These are phyloP conservation scores for Aphanomyces astaci DNA, from an alignment of 352 stramenopile species.

Conservation along the genomic window DNA sequence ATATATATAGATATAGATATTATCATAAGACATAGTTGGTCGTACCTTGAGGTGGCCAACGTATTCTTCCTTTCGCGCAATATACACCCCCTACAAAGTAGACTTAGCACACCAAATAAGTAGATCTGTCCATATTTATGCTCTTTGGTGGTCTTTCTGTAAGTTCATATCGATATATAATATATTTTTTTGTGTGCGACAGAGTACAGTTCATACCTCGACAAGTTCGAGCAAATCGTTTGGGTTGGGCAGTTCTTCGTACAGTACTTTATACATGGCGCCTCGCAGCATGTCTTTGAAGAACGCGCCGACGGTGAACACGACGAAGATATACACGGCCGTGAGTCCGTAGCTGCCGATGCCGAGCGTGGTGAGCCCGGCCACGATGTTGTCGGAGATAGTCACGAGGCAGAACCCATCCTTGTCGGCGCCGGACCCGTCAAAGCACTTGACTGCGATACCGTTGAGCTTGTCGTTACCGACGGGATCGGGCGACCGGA, in stretches of 20 bases:
- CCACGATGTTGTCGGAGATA: constrained; percentile 80
- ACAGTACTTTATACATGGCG: constrained; percentile 69
- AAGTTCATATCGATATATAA: too few species aligned
- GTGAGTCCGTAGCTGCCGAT: constrained; percentile 83
- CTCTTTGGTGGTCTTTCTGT: too few species aligned
- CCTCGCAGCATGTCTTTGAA: constrained; percentile 82
- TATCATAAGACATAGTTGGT: too few species aligned
- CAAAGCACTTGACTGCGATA: not conserved
- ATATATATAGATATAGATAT: too few species aligned
- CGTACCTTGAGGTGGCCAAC: constrained; percentile 68
- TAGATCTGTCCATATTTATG: too few species aligned
- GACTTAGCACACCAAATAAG: too few species aligned
- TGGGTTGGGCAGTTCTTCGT: constrained; percentile 70
- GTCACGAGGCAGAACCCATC: constrained; percentile 50
- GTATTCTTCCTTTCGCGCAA: constrained; percentile 72
- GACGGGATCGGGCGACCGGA: not conserved
- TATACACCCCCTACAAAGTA: constrained; percentile 77
- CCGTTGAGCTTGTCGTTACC: not conserved
- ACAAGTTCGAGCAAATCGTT: constrained; percentile 80
- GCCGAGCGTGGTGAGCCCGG: constrained; percentile 63
- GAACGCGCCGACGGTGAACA: constrained; percentile 77
- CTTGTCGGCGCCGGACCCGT: not conserved
- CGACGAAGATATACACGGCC: constrained; percentile 80
- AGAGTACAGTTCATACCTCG: constrained; percentile 17
- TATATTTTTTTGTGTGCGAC: too few species aligned